Evolutionary conservation across 352 stramenopile species (phyloP).

Genomic region (Phytophthora agathidicida): DNA sequence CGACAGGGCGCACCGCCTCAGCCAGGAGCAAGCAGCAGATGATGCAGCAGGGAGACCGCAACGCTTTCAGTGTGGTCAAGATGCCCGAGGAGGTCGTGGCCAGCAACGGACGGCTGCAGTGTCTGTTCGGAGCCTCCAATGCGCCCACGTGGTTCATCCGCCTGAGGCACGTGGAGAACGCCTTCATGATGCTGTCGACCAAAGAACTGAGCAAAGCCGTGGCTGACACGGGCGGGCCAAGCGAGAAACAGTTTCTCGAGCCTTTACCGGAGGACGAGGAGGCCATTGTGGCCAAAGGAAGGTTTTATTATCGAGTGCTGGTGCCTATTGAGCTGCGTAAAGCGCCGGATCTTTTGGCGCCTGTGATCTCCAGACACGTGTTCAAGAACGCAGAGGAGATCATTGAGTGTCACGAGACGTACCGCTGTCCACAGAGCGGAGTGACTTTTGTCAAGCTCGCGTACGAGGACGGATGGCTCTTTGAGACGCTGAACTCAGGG

Average conservation of each 20-base stretch:
- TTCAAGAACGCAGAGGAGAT: constrained; percentile 88
- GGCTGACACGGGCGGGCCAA: constrained; percentile 12
- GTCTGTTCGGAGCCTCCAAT: constrained; percentile 55
- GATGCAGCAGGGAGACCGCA: constrained; percentile 48
- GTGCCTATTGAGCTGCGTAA: constrained; percentile 79
- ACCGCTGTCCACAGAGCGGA: constrained; percentile 71
- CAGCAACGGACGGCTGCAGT: constrained; percentile 62
- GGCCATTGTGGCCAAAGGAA: constrained; percentile 45
- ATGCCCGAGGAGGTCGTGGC: constrained; percentile 81
- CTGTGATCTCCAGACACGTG: constrained; percentile 66
- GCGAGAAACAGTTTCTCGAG: constrained; percentile 44
- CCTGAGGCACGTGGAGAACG: constrained; percentile 71
- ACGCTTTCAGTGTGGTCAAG: constrained; percentile 75
- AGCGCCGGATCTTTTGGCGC: constrained; percentile 72
- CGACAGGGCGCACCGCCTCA: constrained; percentile 26
- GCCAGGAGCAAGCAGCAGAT: constrained; percentile 31
- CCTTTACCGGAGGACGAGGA: constrained; percentile 41
- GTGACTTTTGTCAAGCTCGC: constrained; percentile 85
- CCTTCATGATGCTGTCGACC: constrained; percentile 71
- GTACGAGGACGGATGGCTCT: constrained; percentile 85
- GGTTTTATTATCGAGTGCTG: constrained; percentile 79
- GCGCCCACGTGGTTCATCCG: constrained; percentile 76
- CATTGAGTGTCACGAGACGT: constrained; percentile 72
- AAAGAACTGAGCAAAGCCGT: constrained; percentile 37
- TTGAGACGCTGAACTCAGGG: constrained; percentile 82